Evolutionary conservation across 2,329 filamentous ascomycete species (phyloP), one percentile per base, ranked within the genome.

Genomic region (Alternaria hordeiaustralica): DNA sequence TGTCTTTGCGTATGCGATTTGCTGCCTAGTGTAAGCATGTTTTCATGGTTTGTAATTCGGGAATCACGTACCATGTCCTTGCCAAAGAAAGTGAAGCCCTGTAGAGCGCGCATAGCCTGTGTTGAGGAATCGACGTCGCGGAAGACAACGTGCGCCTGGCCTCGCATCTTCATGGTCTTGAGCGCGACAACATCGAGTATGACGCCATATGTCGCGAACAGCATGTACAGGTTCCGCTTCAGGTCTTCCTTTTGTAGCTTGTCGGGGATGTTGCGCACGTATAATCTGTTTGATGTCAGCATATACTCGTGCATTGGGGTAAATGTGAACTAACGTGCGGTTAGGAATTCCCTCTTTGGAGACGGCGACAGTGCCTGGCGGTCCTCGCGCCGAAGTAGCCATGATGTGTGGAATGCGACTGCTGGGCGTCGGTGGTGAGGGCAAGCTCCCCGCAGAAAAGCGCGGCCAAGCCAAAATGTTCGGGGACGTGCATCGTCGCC

Each of bases 131-230:
- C 92, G 33, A 95, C 85, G 78, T 99, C 95, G 62, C 92, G 88
- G 79, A 94, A 98, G 13, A 96, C 92, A 64, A 99, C 85, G 76
- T 98, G 96, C 65, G 96, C 96, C 82, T 99, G 96, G 4, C 96
- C 96, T 54, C 96, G 91, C 94, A 98, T 97, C 82, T 93, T 93
- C 79, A 86, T 86, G 1, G 93, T 97, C 83, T 94, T 96, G 72
- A 97, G 85, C 28, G 93, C 92, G 53, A 97, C 92, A 20, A 99
- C 88, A 78, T 99, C 96, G 62, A 99, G 88, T 15, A 99, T 92
- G 1, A 93, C 89, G 44, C 96, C 96, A 78, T 97, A 97, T 13
- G 94, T 97, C 11, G 94, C 93, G 80, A 98, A 98, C 12, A 98
- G 87, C 80, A 94, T 92, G 83, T 99, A 99, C 28, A 99, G 87